Evolutionary conservation across 805 yeast genomes (phyloP).

Genomic region (Candida palmyrensis): DNA sequence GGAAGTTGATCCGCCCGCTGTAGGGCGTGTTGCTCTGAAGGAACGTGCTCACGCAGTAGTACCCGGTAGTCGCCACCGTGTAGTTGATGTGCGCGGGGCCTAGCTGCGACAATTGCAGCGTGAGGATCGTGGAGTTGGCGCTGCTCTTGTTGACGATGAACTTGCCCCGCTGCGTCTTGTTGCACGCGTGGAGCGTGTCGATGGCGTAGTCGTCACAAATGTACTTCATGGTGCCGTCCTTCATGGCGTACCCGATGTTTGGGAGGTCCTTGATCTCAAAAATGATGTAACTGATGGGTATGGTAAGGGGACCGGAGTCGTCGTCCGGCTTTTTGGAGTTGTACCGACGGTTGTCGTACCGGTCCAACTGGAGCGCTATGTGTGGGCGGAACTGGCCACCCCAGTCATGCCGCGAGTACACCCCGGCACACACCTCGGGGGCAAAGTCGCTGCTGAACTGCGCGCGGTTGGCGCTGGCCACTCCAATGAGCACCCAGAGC

Average conservation of each 20-base stretch:
- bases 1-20: slow-evolving; percentile 70
- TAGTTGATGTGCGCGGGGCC: slow-evolving; percentile 64
- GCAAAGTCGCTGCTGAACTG: not conserved
- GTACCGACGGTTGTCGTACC: slow-evolving; percentile 23
- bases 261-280: slow-evolving; percentile 81
- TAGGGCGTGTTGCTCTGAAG: slow-evolving; percentile 44
- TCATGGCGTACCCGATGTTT: slow-evolving; percentile 52
- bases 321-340: slow-evolving; percentile 23
- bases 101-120: slow-evolving; percentile 48
- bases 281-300: slow-evolving; percentile 59
- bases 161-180: slow-evolving; percentile 46
- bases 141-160: slow-evolving; percentile 53
- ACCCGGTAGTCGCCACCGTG: slow-evolving; percentile 71
- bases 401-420: slow-evolving; percentile 85
- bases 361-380: slow-evolving; percentile 24
- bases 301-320: slow-evolving; percentile 14
- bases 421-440: slow-evolving; percentile 66
- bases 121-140: slow-evolving; percentile 49
- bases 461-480: slow-evolving; percentile 3
- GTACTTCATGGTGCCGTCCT: slow-evolving; percentile 42
- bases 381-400: slow-evolving; percentile 60
- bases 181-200: slow-evolving; percentile 47
- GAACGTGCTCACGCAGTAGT: slow-evolving; percentile 82
- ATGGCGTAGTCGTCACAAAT: slow-evolving; percentile 74
- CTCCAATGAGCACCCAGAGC: not conserved